A percentile compares a stretch with the other conserved stretches of the same genome.
These are phyloP conservation scores for Kalmusia sp. DNA, from an alignment of 2,329 filamentous ascomycete species.

Conservation along the genomic window DNA sequence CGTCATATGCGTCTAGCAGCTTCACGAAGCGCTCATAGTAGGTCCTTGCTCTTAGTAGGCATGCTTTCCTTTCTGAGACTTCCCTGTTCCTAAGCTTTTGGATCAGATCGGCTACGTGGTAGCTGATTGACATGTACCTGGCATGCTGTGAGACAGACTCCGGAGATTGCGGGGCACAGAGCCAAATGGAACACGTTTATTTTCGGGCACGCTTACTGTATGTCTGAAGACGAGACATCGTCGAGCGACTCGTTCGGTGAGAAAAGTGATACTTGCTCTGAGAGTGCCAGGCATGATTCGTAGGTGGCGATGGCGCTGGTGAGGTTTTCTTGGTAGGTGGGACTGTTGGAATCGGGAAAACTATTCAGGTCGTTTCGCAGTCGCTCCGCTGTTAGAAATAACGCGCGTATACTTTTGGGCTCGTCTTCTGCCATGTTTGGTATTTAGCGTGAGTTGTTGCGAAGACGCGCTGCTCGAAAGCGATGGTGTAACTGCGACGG, in stretches of 20 bases:
- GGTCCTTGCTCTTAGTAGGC: conserved; percentile 69
- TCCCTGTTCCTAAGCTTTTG: conserved; percentile 70
- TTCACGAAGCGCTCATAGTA: conserved; percentile 82
- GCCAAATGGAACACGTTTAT: neutral
- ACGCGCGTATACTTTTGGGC: conserved; percentile 61
- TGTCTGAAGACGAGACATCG: conserved; percentile 81
- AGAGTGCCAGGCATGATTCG: conserved; percentile 73
- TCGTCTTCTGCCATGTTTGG: conserved; percentile 55
- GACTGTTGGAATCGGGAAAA: conserved; percentile 69
- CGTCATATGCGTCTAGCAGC: conserved; percentile 77
- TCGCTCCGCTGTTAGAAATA: conserved; percentile 63
- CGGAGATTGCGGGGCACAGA: conserved; percentile 11
- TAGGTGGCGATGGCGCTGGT: conserved; percentile 73
- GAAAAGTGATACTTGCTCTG: conserved; percentile 79
- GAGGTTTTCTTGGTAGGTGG: conserved; percentile 72
- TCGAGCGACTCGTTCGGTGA: conserved; percentile 89
- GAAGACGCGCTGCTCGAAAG: neutral
- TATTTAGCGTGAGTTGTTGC: neutral
- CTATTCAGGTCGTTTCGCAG: conserved; percentile 66
- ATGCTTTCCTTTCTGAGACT: conserved; percentile 58
- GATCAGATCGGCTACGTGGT: conserved; percentile 79
- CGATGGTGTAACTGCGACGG: neutral
- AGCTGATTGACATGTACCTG: conserved; percentile 78
- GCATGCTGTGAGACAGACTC: conserved; percentile 14
- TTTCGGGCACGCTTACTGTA: conserved; percentile 66